phyloP scores from a whole-genome alignment of 371 early-diverging fungal genomes.

The Gilbertella persicaria region DNA sequence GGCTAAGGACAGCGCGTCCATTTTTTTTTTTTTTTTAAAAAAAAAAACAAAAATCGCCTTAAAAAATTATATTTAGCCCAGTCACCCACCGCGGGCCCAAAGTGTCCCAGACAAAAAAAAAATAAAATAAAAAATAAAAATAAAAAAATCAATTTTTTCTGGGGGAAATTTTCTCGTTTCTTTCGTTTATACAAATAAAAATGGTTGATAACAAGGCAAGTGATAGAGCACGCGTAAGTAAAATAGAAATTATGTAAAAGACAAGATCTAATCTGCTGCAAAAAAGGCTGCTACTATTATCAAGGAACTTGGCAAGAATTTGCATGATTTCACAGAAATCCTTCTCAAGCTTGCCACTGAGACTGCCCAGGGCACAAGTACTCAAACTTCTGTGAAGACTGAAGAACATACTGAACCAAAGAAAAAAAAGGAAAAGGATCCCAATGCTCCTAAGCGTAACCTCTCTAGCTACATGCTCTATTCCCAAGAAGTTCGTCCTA shows the following conservation, averaged over 20 bases:
- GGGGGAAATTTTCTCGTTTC: constrained; percentile 5
- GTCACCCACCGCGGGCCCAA: background rate
- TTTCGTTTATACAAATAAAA: background rate
- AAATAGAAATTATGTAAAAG: no score
- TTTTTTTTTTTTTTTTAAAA: no score
- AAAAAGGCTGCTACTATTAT: constrained; percentile 2
- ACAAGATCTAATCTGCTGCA: background rate
- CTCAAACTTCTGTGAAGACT: background rate
- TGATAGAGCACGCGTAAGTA: constrained; percentile 12
- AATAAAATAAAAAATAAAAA: background rate
- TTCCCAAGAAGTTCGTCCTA: constrained; percentile 67
- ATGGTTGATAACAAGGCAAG: background rate
- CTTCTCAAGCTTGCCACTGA: background rate
- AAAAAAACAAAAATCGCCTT: constrained; percentile 2
- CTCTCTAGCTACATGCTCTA: constrained; percentile 82
- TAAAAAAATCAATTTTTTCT: background rate
- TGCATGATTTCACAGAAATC: constrained; percentile 9
- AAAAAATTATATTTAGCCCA: constrained; percentile 2
- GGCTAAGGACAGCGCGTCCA: no score
- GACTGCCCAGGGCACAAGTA: background rate
- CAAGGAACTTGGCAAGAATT: constrained; percentile 2
- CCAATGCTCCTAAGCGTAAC: constrained; percentile 77
- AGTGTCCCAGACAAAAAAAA: background rate
- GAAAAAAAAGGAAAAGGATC: constrained; percentile 55
- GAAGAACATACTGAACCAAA: constrained; percentile 11